Base-by-base conservation (phyloP, 176 grass and related monocot species). In the Dendrocalamus sinicus region DNA sequence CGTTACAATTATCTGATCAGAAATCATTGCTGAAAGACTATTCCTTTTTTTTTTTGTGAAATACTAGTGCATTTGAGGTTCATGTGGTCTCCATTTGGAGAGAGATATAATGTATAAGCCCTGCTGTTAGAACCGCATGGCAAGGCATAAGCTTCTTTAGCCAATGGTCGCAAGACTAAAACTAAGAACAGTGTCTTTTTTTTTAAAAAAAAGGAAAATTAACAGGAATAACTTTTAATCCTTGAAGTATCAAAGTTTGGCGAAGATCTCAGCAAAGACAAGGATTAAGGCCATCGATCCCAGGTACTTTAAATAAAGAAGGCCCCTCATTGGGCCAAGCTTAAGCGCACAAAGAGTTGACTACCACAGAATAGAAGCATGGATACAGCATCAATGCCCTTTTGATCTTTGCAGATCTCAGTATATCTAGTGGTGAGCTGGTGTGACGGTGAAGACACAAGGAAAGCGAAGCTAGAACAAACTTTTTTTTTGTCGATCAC, bases 261-360 rank as follows among this genome's bases (percentile, higher is more conserved):
- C 87, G 81, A 91, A 91, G 89, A 84, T 91, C 80, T 87, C 30
- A 89, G 51, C 60, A 63, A 69, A 73, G 67, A 20, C 53, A 65
- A 8, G 30, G 8, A 74, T n/a, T 22, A 63, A 79, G 46, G 59
- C 8, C 65, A 53, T 28, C 26, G 26, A 28, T 28, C 40, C 32
- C 75, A 40, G 13, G 44, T 16, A 32, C 69, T 87, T 80, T 87
- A 66, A 69, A 64, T 57, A 87, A 54, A 72, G 59, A 79, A 67
- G 22, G 10, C 20, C 61, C 7, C 19, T 39, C 19, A 12, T 45
- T 50, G 58, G 41, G 51, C 28, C 26, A 79, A 79, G 55, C 45
- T 64, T 17, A 35, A 52, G 19, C 7, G 32, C 43, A 52, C 62
- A 30, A 50, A 24, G 24, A 57, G 24, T 52, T 58, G 35, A 67